Conservation (phyloP, 345 rosid species). For the Populus simonii region DNA sequence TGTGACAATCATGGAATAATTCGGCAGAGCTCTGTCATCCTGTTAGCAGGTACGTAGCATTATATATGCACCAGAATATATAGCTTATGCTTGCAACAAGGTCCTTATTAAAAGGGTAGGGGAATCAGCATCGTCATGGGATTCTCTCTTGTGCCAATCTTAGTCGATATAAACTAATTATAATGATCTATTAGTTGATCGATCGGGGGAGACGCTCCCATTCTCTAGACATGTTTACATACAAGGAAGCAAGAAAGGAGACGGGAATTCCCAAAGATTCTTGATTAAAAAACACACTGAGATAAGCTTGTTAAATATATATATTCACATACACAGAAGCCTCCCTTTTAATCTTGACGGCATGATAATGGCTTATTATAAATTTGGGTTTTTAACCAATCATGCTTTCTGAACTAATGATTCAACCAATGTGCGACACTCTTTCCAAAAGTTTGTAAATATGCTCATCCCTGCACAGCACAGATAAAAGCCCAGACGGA, state of each 20-base stretch:
- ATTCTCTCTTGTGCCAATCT: slow-evolving; percentile 11
- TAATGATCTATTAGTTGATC: background rate
- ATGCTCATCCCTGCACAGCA: background rate
- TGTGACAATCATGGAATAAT: background rate
- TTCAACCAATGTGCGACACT: background rate
- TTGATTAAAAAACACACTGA: background rate
- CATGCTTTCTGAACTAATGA: background rate
- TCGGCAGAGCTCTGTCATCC: no score
- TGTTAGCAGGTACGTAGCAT: background rate
- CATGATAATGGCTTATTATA: background rate
- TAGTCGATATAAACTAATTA: background rate
- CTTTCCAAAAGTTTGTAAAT: background rate
- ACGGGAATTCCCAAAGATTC: slow-evolving; percentile 49
- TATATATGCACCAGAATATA: background rate
- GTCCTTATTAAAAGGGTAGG: slow-evolving; percentile 15
- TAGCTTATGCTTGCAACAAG: background rate
- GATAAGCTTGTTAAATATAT: background rate
- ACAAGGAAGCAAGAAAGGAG: slow-evolving; percentile 36
- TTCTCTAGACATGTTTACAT: slow-evolving; percentile 46
- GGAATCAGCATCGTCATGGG: slow-evolving; percentile 12
- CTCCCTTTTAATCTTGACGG: background rate
- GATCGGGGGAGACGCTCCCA: slow-evolving; percentile 12
- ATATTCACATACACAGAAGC: background rate
- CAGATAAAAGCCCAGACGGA: slow-evolving; percentile 19
- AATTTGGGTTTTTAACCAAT: background rate